Percentiles rank a stretch among this genome's conserved stretches.
Conservation (phyloP, 805 yeast species). For the Myxozyma kluyveri region DNA sequence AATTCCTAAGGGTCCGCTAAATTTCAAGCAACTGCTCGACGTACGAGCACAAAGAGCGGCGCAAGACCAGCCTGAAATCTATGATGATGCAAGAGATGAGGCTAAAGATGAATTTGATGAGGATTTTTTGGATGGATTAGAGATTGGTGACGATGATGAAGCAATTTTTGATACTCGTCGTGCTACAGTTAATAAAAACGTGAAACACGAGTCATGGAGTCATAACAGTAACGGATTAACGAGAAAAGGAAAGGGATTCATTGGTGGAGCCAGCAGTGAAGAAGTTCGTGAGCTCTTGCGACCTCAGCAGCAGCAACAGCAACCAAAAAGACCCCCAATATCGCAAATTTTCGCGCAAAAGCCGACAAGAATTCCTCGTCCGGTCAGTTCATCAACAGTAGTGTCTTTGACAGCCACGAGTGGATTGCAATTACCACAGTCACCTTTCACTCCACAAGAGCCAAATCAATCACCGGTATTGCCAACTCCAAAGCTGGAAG, state of each 20-base stretch:
- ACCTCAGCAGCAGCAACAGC: constrained; percentile 2
- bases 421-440: constrained; percentile 1
- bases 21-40: constrained; percentile 22
- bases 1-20: constrained; percentile 24
- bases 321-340: neutral
- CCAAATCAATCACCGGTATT: neutral
- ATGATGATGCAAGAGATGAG: neutral
- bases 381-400: constrained; percentile 14
- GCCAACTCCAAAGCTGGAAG: constrained; percentile 5
- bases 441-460: too few species aligned
- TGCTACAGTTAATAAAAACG: constrained; percentile 17
- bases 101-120: too few species aligned
- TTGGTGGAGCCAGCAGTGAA: too few species aligned
- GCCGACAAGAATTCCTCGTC: constrained; percentile 28
- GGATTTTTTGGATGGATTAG: constrained; percentile 27
- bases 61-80: neutral
- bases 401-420: neutral
- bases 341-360: constrained; percentile 9
- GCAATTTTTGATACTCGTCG: constrained; percentile 17
- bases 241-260: too few species aligned
- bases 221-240: too few species aligned
- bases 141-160: constrained; percentile 26
- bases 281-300: too few species aligned
- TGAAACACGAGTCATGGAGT: constrained; percentile 7
- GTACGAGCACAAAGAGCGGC: constrained; percentile 4